Percentiles rank a stretch among this genome's conserved stretches.
These are phyloP conservation scores for Nitzschia sp. DNA, from an alignment of 108 stramenopile species.

Conservation along the genomic window DNA sequence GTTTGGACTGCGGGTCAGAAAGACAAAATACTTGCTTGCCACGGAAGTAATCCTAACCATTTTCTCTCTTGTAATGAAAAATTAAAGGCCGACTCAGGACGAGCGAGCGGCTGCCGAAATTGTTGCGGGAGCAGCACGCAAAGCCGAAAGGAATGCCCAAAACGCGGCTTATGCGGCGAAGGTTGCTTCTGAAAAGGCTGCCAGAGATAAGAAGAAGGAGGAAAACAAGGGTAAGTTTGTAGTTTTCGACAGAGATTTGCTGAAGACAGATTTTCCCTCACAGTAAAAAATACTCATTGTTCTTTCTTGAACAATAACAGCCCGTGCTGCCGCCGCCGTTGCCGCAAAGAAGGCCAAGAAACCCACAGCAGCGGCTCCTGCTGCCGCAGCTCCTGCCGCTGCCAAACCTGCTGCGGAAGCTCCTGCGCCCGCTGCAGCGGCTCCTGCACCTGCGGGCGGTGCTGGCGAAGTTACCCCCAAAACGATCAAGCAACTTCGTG, in stretches of 20 bases:
- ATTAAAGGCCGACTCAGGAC: constrained; percentile 25
- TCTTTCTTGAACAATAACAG: not conserved
- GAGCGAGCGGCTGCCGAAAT: constrained; percentile 35
- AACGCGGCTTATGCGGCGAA: not conserved
- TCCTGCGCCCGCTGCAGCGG: constrained; percentile 1
- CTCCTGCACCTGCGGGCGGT: constrained; percentile 1
- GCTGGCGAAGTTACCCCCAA: constrained; percentile 39
- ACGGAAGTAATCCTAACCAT: too few relatives aligned
- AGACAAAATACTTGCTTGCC: not conserved
- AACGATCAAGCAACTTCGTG: constrained; percentile 76
- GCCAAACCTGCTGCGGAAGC: not conserved
- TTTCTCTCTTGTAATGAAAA: too few relatives aligned
- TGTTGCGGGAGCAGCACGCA: constrained; percentile 11
- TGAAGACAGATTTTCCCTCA: not conserved
- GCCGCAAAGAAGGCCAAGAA: not conserved
- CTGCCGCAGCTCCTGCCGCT: constrained; percentile 12
- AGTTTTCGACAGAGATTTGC: not conserved
- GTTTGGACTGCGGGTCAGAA: not conserved
- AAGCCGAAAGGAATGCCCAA: constrained; percentile 21
- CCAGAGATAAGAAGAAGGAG: constrained; percentile 17
- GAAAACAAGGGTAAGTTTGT: constrained; percentile 10
- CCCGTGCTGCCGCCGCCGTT: not conserved
- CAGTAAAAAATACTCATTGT: not conserved
- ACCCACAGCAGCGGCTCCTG: not conserved
- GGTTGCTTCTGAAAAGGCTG: constrained; percentile 18